A percentile compares a stretch with the other conserved stretches of the same genome.
Conservation (phyloP, 139 green algal species). For the Asterochloris sp. region DNA sequence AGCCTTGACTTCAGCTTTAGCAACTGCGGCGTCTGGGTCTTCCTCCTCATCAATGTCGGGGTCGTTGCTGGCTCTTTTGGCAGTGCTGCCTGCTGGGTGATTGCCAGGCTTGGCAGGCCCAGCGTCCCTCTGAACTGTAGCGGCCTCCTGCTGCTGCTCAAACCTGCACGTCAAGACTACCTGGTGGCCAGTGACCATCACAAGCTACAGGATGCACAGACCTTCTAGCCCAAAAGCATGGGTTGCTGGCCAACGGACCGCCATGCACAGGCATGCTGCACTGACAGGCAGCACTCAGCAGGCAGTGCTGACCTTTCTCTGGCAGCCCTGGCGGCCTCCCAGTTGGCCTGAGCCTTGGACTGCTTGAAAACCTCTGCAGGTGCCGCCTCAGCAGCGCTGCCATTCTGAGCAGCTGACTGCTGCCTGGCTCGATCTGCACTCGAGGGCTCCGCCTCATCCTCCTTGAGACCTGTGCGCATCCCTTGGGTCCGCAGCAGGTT, state of each 20-base stretch:
- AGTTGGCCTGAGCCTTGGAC: not conserved
- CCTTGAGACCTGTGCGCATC: slow-evolving; percentile 3
- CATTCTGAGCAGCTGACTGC: not conserved
- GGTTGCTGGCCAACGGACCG: not conserved
- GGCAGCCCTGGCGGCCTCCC: not conserved
- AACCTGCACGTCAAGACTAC: not conserved
- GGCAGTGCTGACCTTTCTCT: not conserved
- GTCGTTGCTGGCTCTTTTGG: not conserved
- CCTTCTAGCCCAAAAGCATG: not conserved
- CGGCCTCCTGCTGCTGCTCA: not conserved
- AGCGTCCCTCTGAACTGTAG: not conserved
- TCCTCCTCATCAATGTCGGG: not conserved
- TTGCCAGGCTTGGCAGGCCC: not conserved
- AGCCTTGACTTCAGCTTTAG: not conserved
- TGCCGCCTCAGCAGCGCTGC: not conserved
- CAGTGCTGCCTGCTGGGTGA: not conserved
- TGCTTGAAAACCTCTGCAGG: not conserved
- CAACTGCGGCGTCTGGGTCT: not conserved
- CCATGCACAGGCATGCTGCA: not conserved
- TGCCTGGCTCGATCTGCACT: not conserved
- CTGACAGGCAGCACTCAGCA: not conserved
- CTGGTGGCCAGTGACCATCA: not conserved
- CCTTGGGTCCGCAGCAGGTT: slow-evolving; percentile 8
- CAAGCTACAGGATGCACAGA: not conserved
- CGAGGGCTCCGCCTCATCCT: not conserved